These are phyloP conservation scores for Yarrowia osloensis DNA, from an alignment of 805 yeast genomes.

Conservation along the genomic window DNA sequence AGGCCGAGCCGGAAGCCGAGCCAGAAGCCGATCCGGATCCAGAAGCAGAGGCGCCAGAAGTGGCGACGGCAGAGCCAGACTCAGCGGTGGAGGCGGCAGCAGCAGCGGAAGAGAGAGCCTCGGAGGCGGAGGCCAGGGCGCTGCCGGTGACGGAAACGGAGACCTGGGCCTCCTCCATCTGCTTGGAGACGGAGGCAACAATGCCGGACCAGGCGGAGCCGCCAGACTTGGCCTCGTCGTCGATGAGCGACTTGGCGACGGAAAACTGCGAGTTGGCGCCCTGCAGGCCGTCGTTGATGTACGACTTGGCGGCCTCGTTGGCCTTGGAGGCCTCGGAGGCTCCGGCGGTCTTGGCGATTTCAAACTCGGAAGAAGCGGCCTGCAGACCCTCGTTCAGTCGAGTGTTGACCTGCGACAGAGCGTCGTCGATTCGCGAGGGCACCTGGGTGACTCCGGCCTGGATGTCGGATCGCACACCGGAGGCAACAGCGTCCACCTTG, in stretches of 20 bases:
- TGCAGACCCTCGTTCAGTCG: slow-evolving; percentile 14
- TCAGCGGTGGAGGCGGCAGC: slow-evolving; percentile 14
- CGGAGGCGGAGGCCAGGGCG: slow-evolving; percentile 11
- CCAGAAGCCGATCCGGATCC: neutral
- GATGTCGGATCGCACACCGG: slow-evolving; percentile 24
- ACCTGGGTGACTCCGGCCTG: slow-evolving; percentile 26
- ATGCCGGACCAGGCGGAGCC: slow-evolving; percentile 10
- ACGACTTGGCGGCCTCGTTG: slow-evolving; percentile 20
- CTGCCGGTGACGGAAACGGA: slow-evolving; percentile 3
- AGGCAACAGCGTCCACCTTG: slow-evolving; percentile 14
- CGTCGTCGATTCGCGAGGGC: slow-evolving; percentile 22
- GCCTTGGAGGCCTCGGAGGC: slow-evolving; percentile 16
- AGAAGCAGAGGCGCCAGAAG: slow-evolving; percentile 5
- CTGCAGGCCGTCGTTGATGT: slow-evolving; percentile 22
- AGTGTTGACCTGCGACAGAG: slow-evolving; percentile 22
- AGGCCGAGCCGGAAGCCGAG: neutral
- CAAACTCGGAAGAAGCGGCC: slow-evolving; percentile 19
- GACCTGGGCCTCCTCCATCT: slow-evolving; percentile 15
- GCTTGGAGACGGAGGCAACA: slow-evolving; percentile 19
- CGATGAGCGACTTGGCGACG: slow-evolving; percentile 20
- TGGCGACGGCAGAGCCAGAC: slow-evolving; percentile 20
- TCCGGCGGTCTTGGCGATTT: slow-evolving; percentile 27
- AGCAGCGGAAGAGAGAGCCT: slow-evolving; percentile 9
- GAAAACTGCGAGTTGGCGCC: slow-evolving; percentile 24
- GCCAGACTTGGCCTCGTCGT: slow-evolving; percentile 30